Conservation (phyloP, 208 protist genomes). For the Leishmania lainsoni region DNA sequence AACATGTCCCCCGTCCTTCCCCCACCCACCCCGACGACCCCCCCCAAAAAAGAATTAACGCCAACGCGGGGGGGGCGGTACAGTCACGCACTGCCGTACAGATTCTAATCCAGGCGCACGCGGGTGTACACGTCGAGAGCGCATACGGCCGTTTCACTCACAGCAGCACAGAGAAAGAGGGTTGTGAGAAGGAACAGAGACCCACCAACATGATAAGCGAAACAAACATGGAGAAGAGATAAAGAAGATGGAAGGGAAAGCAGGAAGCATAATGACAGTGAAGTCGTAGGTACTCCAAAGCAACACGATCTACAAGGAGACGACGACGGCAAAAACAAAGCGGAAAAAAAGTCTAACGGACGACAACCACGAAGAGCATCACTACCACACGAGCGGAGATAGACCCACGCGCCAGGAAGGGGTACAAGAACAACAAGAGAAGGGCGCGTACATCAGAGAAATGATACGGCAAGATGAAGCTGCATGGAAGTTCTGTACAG, state of each 20-base stretch:
- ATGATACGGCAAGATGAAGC: not conserved
- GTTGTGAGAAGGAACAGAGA: not conserved
- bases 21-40: not conserved
- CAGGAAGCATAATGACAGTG: not conserved
- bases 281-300: not conserved
- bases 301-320: not conserved
- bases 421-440: not conserved
- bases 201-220: not conserved
- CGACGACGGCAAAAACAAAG: too few relatives aligned
- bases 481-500: not conserved
- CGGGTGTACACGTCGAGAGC: not conserved
- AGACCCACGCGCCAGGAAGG: not conserved
- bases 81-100: not conserved
- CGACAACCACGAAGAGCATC: too few relatives aligned
- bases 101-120: not conserved
- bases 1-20: not conserved
- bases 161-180: not conserved
- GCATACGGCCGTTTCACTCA: not conserved
- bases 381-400: too few relatives aligned
- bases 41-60: not conserved
- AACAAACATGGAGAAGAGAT: not conserved
- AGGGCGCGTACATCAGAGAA: not conserved
- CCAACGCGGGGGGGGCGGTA: not conserved
- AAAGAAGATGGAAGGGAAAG: not conserved
- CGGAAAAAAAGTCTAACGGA: not conserved